These are phyloP conservation scores for Berkeleyomyces rouxiae DNA, from an alignment of 2,329 filamentous ascomycete species.

Conservation along the genomic window DNA sequence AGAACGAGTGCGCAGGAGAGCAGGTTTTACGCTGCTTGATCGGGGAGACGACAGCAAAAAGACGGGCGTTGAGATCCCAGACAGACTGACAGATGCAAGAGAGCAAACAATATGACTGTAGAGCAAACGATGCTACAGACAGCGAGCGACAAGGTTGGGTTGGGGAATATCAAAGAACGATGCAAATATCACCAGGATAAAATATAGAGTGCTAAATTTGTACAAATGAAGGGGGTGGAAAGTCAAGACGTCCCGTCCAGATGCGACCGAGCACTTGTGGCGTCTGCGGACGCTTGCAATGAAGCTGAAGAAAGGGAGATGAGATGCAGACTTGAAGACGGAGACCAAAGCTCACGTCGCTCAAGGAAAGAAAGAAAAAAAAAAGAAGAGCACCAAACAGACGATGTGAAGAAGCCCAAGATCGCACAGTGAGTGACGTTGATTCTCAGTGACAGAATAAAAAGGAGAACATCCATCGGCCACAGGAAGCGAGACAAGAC, in stretches of 20 bases:
- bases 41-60: not conserved
- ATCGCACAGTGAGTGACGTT: not conserved
- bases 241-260: not conserved
- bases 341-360: constrained; percentile 1
- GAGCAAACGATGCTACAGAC: not conserved
- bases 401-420: not conserved
- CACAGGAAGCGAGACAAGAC: too few species aligned
- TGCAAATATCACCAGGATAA: not conserved
- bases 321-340: not conserved
- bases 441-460: too few species aligned
- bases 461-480: too few species aligned
- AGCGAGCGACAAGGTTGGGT: not conserved
- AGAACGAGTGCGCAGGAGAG: not conserved
- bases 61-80: not conserved
- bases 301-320: constrained; percentile 1
- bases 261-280: not conserved
- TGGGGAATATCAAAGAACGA: not conserved
- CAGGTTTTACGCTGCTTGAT: not conserved
- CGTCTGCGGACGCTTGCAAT: not conserved
- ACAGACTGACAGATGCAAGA: not conserved
- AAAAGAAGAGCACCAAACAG: constrained; percentile 1
- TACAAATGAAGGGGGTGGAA: not conserved
- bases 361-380: constrained; percentile 1
- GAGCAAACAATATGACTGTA: not conserved
- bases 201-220: not conserved